Conservation (phyloP, 768 basidiomycete species). For the Mycena metata region DNA sequence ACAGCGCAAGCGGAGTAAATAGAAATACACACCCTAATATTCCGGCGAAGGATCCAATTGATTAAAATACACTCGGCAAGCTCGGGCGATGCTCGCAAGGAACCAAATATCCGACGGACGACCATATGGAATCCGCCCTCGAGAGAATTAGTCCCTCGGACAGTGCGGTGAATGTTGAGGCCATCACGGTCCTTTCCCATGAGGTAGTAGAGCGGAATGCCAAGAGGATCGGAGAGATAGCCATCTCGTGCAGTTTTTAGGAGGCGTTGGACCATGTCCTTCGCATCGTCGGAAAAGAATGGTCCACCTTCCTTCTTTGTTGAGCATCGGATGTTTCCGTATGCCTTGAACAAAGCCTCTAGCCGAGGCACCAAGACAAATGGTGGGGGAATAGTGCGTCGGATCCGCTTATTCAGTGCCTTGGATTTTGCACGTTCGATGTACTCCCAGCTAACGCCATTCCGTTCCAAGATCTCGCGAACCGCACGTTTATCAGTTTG, state of each 20-base stretch:
- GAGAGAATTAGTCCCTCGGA: slow-evolving; percentile 37
- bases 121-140: slow-evolving; percentile 39
- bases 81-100: slow-evolving; percentile 13
- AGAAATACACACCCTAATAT: slow-evolving; percentile 7
- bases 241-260: slow-evolving; percentile 22
- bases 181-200: slow-evolving; percentile 36
- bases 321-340: slow-evolving; percentile 8
- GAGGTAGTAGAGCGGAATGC: slow-evolving; percentile 30
- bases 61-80: slow-evolving; percentile 10
- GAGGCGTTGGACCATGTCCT: slow-evolving; percentile 7
- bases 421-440: neutral
- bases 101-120: slow-evolving; percentile 13
- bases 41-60: slow-evolving; percentile 25
- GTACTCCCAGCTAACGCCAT: slow-evolving; percentile 11
- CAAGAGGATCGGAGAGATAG: slow-evolving; percentile 41
- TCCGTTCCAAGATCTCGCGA: neutral
- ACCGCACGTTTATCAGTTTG: neutral
- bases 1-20: neutral
- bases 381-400: slow-evolving; percentile 3
- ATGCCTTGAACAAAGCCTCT: neutral
- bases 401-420: slow-evolving; percentile 3
- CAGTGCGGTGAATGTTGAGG: slow-evolving; percentile 33
- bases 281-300: slow-evolving; percentile 19
- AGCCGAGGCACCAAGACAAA: neutral
- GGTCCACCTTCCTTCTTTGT: neutral